Evolutionary conservation across 805 yeast genomes (phyloP).

Genomic region (Kuraishia ogatae): DNA sequence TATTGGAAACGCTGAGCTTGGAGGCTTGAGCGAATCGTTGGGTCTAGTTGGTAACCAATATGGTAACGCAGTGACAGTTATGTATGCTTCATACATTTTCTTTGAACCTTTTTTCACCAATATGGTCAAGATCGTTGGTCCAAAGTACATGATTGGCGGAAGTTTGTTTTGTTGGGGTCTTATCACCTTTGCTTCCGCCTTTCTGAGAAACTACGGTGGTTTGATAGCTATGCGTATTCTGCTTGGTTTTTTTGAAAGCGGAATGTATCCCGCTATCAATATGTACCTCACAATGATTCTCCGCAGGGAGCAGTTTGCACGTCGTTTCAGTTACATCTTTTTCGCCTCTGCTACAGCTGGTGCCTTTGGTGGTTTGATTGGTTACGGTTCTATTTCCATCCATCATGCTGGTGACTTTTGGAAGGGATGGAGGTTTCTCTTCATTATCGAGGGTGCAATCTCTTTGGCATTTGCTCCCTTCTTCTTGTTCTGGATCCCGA

Average conservation of each 20-base stretch:
- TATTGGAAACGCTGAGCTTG: slow-evolving; percentile 45
- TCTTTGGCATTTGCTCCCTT: slow-evolving; percentile 37
- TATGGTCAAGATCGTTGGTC: slow-evolving; percentile 22
- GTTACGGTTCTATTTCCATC: slow-evolving; percentile 46
- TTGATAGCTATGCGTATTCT: slow-evolving; percentile 24
- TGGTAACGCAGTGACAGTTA: slow-evolving; percentile 30
- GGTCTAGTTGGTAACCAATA: slow-evolving; percentile 30
- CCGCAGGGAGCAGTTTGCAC: slow-evolving; percentile 25
- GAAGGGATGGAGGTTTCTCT: slow-evolving; percentile 48
- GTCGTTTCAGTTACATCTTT: slow-evolving; percentile 27
- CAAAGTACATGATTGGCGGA: slow-evolving; percentile 28
- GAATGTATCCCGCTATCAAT: slow-evolving; percentile 31
- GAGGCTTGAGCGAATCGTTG: slow-evolving; percentile 36
- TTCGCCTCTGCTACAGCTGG: slow-evolving; percentile 26
- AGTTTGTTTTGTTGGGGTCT: slow-evolving; percentile 30
- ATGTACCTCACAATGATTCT: slow-evolving; percentile 30
- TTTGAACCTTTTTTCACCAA: slow-evolving; percentile 31
- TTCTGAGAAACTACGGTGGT: slow-evolving; percentile 19
- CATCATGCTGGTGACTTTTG: slow-evolving; percentile 39
- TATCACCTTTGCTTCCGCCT: slow-evolving; percentile 24
- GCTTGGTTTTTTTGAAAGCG: slow-evolving; percentile 33
- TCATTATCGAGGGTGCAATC: slow-evolving; percentile 38
- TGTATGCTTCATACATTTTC: slow-evolving; percentile 30
- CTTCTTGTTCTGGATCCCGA: slow-evolving; percentile 23
- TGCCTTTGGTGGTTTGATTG: slow-evolving; percentile 30